phyloP scores from a whole-genome alignment of 169 alveolate species.

The Eimeria maxima region DNA sequence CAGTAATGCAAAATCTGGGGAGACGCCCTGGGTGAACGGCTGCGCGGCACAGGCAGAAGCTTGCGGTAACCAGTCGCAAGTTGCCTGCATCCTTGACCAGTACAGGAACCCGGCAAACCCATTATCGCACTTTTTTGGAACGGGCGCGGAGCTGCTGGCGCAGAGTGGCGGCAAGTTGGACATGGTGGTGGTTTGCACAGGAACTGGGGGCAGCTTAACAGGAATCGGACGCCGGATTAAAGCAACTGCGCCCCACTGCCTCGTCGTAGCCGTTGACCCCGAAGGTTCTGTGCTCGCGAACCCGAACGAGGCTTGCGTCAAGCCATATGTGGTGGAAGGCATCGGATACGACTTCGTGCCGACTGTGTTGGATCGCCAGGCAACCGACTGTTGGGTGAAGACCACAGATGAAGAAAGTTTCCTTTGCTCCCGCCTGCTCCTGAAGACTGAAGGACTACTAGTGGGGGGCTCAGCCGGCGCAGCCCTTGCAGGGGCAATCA shows the following conservation, averaged over 20 bases:
- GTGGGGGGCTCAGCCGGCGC: slow-evolving; percentile 94
- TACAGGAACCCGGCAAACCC: slow-evolving; percentile 95
- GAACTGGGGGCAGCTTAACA: slow-evolving; percentile 97
- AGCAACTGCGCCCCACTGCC: slow-evolving; percentile 89
- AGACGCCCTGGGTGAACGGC: not conserved
- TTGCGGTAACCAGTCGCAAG: not conserved
- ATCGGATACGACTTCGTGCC: slow-evolving; percentile 95
- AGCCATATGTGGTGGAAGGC: slow-evolving; percentile 89
- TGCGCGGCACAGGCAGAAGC: not conserved
- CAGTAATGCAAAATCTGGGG: too few species aligned
- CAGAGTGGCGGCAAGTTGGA: slow-evolving; percentile 94
- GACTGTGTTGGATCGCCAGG: slow-evolving; percentile 85
- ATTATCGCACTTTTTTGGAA: slow-evolving; percentile 95
- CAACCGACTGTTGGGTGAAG: slow-evolving; percentile 90
- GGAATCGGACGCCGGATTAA: slow-evolving; percentile 95
- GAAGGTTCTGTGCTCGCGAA: slow-evolving; percentile 87
- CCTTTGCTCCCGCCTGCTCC: slow-evolving; percentile 89
- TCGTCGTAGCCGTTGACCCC: slow-evolving; percentile 96
- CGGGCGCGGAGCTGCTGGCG: slow-evolving; percentile 95
- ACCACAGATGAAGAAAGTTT: slow-evolving; percentile 91
- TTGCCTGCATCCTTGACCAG: slow-evolving; percentile 91
- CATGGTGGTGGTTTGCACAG: slow-evolving; percentile 90
- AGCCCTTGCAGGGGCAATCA: slow-evolving; percentile 91
- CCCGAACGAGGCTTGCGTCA: slow-evolving; percentile 24
- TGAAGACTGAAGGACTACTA: slow-evolving; percentile 92